Evolutionary conservation across 176 grass and related monocot genomes (phyloP).

Genomic region (Triticum turgidum): DNA sequence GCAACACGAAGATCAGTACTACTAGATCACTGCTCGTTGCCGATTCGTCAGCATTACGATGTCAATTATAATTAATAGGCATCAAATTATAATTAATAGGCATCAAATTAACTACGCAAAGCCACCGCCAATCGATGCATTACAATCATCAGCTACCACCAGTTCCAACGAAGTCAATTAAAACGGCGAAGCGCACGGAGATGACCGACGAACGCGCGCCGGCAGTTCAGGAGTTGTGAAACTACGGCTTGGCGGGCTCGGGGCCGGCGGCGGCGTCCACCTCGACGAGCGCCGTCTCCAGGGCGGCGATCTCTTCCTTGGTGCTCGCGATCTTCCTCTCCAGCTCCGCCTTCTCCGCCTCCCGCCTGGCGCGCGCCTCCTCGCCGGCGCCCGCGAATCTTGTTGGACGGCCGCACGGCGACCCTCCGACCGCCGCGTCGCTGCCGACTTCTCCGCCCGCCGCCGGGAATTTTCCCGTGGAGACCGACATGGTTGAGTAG

Average conservation of each 20-base stretch:
- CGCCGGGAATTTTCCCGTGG: not conserved
- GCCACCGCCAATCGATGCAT: not conserved
- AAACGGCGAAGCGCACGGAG: not conserved
- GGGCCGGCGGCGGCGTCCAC: not conserved
- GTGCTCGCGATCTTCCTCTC: slow-evolving; percentile 6
- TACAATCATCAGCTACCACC: not conserved
- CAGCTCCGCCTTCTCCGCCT: slow-evolving; percentile 16
- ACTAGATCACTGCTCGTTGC: not conserved
- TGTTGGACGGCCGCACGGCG: not conserved
- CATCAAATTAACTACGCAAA: not conserved
- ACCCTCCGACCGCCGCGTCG: not conserved
- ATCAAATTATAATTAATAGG: not conserved
- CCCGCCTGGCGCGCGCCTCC: not conserved
- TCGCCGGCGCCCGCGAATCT: not conserved
- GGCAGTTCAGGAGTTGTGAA: not conserved
- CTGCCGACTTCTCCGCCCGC: not conserved
- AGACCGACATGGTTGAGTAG: not conserved
- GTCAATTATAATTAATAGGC: not conserved
- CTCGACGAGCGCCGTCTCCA: not conserved
- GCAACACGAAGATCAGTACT: not conserved
- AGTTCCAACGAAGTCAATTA: not conserved
- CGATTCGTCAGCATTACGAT: not conserved
- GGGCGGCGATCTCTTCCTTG: slow-evolving; percentile 19
- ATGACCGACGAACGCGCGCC: not conserved
- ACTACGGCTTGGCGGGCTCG: not conserved